A percentile compares a stretch with the other conserved stretches of the same genome.
Conservation (phyloP, 139 green algal genomes). For the Volvox africanus region DNA sequence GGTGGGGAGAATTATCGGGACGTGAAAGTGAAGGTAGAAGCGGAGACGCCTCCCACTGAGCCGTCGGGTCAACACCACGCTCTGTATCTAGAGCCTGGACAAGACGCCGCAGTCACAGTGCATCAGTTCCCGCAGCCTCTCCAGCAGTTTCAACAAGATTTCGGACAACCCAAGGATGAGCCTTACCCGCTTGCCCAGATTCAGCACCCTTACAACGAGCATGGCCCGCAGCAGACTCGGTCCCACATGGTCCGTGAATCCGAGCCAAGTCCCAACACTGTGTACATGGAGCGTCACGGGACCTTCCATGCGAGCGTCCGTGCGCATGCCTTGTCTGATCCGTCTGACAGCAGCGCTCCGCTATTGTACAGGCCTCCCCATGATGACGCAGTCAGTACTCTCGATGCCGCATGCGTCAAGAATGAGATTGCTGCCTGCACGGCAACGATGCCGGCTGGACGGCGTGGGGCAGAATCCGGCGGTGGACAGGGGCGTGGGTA, state of each 20-base stretch:
- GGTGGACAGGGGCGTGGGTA: not conserved
- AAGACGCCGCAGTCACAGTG: too few relatives aligned
- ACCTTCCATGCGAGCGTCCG: not conserved
- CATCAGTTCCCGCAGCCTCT: not conserved
- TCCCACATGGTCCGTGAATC: not conserved
- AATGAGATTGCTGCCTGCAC: not conserved
- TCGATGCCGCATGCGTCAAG: not conserved
- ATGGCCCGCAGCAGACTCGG: not conserved
- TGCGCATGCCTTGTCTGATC: not conserved
- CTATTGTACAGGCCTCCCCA: not conserved
- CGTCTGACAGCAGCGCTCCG: not conserved
- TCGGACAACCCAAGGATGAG: too few relatives aligned
- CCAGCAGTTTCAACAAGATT: too few relatives aligned
- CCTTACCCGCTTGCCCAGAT: too few relatives aligned
- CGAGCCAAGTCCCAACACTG: not conserved
- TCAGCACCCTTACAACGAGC: not conserved
- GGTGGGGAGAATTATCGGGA: not conserved
- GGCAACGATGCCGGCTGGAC: not conserved
- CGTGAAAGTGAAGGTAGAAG: not conserved
- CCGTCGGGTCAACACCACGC: not conserved
- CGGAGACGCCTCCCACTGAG: not conserved
- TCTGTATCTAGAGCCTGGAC: not conserved
- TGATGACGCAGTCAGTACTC: conserved; percentile 8
- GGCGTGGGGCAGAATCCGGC: not conserved
- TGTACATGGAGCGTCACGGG: not conserved